A percentile compares a stretch with the other conserved stretches of the same genome.
Evolutionary conservation across 345 rosid species (phyloP).

Genomic region (Gossypium stocksii): DNA sequence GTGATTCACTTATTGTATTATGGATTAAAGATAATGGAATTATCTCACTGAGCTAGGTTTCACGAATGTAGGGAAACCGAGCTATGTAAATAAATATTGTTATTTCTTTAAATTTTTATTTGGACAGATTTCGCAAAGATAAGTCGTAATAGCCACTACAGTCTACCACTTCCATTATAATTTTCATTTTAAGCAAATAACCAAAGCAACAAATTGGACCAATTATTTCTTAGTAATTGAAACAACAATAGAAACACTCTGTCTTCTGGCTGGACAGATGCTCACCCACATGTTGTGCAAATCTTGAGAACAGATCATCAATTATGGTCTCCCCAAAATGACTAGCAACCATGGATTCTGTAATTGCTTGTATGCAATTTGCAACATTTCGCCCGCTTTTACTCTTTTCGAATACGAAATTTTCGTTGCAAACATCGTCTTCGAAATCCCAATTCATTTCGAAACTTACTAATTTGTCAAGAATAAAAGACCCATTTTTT

Average conservation of each 20-base stretch:
- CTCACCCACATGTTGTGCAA: neutral
- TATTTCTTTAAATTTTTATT: too few species aligned
- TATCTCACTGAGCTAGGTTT: too few species aligned
- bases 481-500: neutral
- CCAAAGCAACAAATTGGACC: neutral
- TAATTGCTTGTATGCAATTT: constrained; percentile 9
- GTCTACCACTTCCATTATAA: too few species aligned
- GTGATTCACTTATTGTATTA: too few species aligned
- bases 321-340: constrained; percentile 20
- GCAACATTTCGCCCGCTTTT: constrained; percentile 10
- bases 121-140: too few species aligned
- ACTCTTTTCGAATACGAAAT: neutral
- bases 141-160: too few species aligned
- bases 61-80: too few species aligned
- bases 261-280: neutral
- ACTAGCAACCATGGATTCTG: constrained; percentile 12
- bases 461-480: constrained; percentile 20
- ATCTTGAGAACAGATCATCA: constrained; percentile 18
- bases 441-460: constrained; percentile 13
- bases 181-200: too few species aligned
- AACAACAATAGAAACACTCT: neutral
- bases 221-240: neutral
- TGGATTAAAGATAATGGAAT: too few species aligned
- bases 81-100: too few species aligned
- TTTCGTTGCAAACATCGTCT: neutral